Conservation (phyloP, 1,139 yeast species). For the Pneumocystis jirovecii region DNA sequence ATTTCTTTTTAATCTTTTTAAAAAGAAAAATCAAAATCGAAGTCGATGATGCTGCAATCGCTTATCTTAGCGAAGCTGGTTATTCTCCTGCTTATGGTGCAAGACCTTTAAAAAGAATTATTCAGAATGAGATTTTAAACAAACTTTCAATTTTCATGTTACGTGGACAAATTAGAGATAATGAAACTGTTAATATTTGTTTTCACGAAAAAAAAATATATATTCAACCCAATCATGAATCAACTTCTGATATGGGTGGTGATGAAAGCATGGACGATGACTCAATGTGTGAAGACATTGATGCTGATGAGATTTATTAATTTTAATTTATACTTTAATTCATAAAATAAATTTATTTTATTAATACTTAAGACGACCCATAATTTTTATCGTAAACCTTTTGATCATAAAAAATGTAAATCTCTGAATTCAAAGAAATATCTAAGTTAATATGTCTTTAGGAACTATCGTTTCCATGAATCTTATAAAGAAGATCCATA, state of each 20-base stretch:
- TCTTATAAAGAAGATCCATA: not conserved
- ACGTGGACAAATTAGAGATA: slow-evolving; percentile 74
- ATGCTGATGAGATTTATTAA: not conserved
- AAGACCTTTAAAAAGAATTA: slow-evolving; percentile 86
- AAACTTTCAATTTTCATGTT: slow-evolving; percentile 74
- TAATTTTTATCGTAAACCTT: not conserved
- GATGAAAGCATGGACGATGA: slow-evolving; percentile 35
- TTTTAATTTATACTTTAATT: not conserved
- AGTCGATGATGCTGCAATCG: slow-evolving; percentile 58
- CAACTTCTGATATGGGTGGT: slow-evolving; percentile 22
- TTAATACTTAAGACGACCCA: not conserved
- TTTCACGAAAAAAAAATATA: slow-evolving; percentile 43
- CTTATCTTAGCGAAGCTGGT: slow-evolving; percentile 69
- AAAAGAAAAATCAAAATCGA: slow-evolving; percentile 50
- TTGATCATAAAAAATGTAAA: not conserved
- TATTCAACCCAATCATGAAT: slow-evolving; percentile 73
- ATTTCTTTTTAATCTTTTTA: not conserved
- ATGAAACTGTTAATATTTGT: slow-evolving; percentile 62
- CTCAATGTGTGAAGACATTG: slow-evolving; percentile 24
- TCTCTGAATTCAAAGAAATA: not conserved
- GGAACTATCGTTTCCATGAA: not conserved
- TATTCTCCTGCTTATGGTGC: slow-evolving; percentile 93
- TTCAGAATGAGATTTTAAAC: slow-evolving; percentile 76
- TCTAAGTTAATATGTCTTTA: not conserved
- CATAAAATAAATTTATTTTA: not conserved